Evolutionary conservation across 129 eudicot genomes (phyloP).

Genomic region (Artemisia tridentata): DNA sequence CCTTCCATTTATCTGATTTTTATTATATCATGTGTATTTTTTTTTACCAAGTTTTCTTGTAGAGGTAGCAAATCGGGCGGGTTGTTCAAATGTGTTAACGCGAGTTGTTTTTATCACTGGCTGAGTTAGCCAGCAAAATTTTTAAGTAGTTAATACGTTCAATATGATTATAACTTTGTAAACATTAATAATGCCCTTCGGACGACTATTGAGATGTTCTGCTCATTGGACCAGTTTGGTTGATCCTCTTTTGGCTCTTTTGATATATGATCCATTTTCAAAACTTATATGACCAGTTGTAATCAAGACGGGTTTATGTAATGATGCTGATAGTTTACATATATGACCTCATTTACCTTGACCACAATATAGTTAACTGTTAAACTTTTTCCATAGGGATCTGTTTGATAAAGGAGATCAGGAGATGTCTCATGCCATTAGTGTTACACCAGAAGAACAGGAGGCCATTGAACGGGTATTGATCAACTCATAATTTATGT

Average conservation of each 20-base stretch:
- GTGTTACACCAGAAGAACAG: too few species aligned
- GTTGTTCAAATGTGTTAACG: not conserved
- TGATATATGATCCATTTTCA: not conserved
- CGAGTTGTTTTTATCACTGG: not conserved
- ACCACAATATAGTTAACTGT: not conserved
- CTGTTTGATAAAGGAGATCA: too few species aligned
- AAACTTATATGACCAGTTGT: not conserved
- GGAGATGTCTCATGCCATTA: too few species aligned
- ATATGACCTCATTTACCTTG: not conserved
- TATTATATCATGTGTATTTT: not conserved
- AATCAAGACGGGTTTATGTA: not conserved
- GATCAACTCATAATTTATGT: not conserved
- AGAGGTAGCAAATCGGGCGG: not conserved
- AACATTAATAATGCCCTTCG: not conserved
- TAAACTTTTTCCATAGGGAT: conserved; percentile 48
- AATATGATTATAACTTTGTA: too few species aligned
- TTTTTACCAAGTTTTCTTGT: not conserved
- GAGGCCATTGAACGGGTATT: too few species aligned
- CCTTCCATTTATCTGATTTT: too few species aligned
- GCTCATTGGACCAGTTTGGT: not conserved
- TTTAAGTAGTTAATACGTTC: not conserved
- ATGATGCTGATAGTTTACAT: not conserved
- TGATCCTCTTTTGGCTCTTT: not conserved
- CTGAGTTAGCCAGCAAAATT: not conserved
- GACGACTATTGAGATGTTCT: not conserved